Conservation (phyloP, 1,284 basidiomycete genomes). For the Moesziomyces sp. region DNA sequence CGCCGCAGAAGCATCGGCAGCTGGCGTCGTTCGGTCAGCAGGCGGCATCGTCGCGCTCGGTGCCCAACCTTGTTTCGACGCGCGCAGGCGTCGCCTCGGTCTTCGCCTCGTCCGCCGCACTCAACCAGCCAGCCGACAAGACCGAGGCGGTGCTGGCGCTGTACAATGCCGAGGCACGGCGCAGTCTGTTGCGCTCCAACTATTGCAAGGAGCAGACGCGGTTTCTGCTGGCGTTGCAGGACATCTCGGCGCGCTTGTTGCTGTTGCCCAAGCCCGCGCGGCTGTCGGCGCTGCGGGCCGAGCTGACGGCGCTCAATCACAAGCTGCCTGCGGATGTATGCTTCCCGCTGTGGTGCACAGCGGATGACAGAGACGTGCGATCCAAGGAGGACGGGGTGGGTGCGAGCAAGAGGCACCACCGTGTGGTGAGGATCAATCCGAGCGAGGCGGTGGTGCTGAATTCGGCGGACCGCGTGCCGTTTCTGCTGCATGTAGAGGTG, state of each 20-base stretch:
- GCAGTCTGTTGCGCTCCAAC: conserved; percentile 63
- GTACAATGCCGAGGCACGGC: conserved; percentile 53
- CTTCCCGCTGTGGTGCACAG: conserved; percentile 91
- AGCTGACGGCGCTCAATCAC: conserved; percentile 94
- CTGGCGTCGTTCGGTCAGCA: conserved; percentile 29
- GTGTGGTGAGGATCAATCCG: conserved; percentile 95
- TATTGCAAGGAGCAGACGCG: conserved; percentile 92
- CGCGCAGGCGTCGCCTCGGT: conserved; percentile 71
- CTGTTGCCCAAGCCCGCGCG: conserved; percentile 93
- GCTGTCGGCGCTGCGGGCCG: conserved; percentile 92
- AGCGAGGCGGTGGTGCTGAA: conserved; percentile 98
- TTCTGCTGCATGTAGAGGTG: conserved; percentile 91
- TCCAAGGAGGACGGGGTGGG: not conserved
- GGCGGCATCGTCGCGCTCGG: conserved; percentile 42
- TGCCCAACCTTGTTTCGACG: conserved; percentile 69
- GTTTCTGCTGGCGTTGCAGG: conserved; percentile 88
- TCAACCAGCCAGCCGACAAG: conserved; percentile 69
- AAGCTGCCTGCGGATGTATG: conserved; percentile 89
- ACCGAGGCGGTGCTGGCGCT: conserved; percentile 53
- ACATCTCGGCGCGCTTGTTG: conserved; percentile 89
- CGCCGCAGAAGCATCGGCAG: conserved; percentile 40
- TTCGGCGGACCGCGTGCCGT: conserved; percentile 95
- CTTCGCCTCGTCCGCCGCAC: conserved; percentile 68
- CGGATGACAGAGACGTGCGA: conserved; percentile 45
- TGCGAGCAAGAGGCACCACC: conserved; percentile 77